Percentiles rank a stretch among this genome's conserved stretches.
phyloP scores from a whole-genome alignment of 73 alveolate genomes.

The Symbiodinium natans region DNA sequence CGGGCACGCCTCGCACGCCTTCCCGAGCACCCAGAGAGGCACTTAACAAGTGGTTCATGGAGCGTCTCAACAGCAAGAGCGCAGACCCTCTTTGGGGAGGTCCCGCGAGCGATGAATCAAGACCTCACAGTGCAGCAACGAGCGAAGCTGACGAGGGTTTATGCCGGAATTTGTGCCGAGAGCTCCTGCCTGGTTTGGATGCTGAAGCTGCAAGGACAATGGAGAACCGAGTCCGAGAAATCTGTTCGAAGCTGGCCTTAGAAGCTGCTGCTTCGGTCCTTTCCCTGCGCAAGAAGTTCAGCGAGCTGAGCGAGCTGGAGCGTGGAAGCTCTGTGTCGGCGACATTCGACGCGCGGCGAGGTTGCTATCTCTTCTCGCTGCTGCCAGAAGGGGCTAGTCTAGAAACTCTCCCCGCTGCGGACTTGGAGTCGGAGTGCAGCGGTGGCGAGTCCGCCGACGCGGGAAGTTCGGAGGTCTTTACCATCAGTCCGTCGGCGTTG shows the following conservation, averaged over 20 bases:
- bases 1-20: not conserved
- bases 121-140: not conserved
- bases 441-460: not conserved
- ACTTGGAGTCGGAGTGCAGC: not conserved
- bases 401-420: not conserved
- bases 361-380: constrained; percentile 19
- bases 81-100: constrained; percentile 46
- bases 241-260: constrained; percentile 6
- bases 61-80: constrained; percentile 36
- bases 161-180: not conserved
- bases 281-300: not conserved
- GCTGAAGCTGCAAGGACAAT: not conserved
- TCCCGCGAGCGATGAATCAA: not conserved
- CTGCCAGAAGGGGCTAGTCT: too few relatives aligned
- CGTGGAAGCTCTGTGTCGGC: not conserved
- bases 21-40: constrained; percentile 25
- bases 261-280: constrained; percentile 45
- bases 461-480: constrained; percentile 10
- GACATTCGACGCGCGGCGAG: constrained; percentile 38
- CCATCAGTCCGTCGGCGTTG: constrained; percentile 67
- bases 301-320: not conserved
- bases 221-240: not conserved
- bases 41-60: constrained; percentile 57
- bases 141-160: constrained; percentile 42
- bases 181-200: not conserved